These are phyloP conservation scores for Wilhelminamyces savonicus DNA, from an alignment of 805 yeast genomes.

Conservation along the genomic window DNA sequence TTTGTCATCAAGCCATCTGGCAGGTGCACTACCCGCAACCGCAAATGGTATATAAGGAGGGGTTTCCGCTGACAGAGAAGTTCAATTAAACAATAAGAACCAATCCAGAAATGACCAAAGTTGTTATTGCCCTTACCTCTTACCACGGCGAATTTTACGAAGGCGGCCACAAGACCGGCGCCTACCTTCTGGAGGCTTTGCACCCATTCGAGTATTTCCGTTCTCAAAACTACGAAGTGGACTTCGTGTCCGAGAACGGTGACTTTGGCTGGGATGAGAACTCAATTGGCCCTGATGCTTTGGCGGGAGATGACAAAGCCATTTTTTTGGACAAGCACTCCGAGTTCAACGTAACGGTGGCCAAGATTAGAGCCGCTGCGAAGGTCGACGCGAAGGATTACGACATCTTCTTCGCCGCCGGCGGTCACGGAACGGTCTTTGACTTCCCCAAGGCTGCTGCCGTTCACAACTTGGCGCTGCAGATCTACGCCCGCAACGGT, in stretches of 20 bases:
- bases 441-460: conserved; percentile 50
- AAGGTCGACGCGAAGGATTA: conserved; percentile 45
- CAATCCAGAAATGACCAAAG: conserved; percentile 32
- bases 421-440: conserved; percentile 58
- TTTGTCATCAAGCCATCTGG: too few relatives aligned
- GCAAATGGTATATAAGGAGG: too few relatives aligned
- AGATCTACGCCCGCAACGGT: conserved; percentile 46
- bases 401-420: conserved; percentile 54
- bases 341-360: conserved; percentile 32
- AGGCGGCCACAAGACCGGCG: conserved; percentile 58
- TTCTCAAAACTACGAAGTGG: conserved; percentile 46
- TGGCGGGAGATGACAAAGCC: conserved; percentile 39
- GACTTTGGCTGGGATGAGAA: conserved; percentile 52
- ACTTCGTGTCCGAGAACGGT: conserved; percentile 55
- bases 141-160: conserved; percentile 43
- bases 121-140: conserved; percentile 38
- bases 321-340: conserved; percentile 32
- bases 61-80: conserved; percentile 14
- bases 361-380: conserved; percentile 38
- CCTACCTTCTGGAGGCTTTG: conserved; percentile 50
- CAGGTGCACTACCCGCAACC: too few relatives aligned
- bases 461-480: conserved; percentile 39
- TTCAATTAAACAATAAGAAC: conserved; percentile 13
- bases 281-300: conserved; percentile 36
- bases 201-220: conserved; percentile 50